These are phyloP conservation scores for Ophiostoma populinum DNA, from an alignment of 2,329 filamentous ascomycete species.

Conservation along the genomic window DNA sequence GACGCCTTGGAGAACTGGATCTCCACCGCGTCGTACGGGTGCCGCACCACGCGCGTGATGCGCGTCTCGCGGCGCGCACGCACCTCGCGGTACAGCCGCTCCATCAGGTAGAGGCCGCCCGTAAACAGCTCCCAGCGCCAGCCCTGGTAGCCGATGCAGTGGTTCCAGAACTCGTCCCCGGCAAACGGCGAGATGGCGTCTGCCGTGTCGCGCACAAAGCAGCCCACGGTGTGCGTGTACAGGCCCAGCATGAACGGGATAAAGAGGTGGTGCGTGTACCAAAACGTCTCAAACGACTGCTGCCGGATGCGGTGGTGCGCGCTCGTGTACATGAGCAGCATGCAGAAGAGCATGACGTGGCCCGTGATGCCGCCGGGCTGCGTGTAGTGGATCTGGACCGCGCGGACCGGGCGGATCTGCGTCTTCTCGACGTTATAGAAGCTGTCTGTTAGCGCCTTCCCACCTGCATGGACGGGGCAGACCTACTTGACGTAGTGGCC, in stretches of 20 bases:
- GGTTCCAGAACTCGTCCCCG: slow-evolving; percentile 64
- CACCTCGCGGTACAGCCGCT: slow-evolving; percentile 83
- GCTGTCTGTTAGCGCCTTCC: slow-evolving; percentile 29
- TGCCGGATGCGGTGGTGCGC: slow-evolving; percentile 86
- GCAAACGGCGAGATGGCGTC: slow-evolving; percentile 69
- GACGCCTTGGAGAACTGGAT: slow-evolving; percentile 93
- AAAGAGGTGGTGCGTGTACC: slow-evolving; percentile 99
- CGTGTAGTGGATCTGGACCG: slow-evolving; percentile 80
- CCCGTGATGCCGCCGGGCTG: slow-evolving; percentile 85
- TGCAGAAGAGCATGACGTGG: slow-evolving; percentile 96
- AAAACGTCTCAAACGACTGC: slow-evolving; percentile 95
- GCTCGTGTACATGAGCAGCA: slow-evolving; percentile 96
- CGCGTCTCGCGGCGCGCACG: slow-evolving; percentile 67
- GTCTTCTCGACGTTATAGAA: slow-evolving; percentile 88
- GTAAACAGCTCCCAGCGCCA: slow-evolving; percentile 94
- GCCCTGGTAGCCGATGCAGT: slow-evolving; percentile 88
- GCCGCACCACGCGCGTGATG: slow-evolving; percentile 85
- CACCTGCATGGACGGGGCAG: not conserved
- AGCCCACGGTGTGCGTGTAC: slow-evolving; percentile 90
- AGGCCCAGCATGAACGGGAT: slow-evolving; percentile 85
- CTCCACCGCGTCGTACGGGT: slow-evolving; percentile 94
- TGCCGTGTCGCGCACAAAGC: slow-evolving; percentile 77
- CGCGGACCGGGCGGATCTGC: slow-evolving; percentile 64
- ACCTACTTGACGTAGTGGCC: slow-evolving; percentile 87
- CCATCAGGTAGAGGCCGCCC: slow-evolving; percentile 68